Evolutionary conservation across 805 yeast genomes (phyloP), one percentile per base, ranked within the genome.

Genomic region (Suhomyces sp.): DNA sequence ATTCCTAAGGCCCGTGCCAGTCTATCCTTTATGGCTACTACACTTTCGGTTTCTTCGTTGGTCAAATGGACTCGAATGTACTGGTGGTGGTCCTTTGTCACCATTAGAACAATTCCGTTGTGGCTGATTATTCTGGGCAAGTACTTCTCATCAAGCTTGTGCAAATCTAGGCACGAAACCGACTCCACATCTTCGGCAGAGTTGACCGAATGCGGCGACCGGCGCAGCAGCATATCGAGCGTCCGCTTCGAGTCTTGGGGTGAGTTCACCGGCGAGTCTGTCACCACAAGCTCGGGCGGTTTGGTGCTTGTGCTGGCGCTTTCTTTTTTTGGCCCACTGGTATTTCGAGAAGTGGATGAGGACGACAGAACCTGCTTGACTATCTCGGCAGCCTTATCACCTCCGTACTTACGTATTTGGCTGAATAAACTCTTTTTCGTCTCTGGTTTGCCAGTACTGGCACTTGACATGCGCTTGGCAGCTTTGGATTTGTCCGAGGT

Each of bases 41-140:
- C 68, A 45, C 60, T 54, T 4, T 35, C 43, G 5, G 60, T n/a
- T 17, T 63, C 62, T 2, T 56, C 58, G 5, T 43, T 21, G 1
- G 51, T 50, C 5, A 68, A 39, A 40, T 79, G 71, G 2, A 88
- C 65, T 0, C 88, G 79, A 8, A 69, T 67, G 62, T 81, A 92
- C 12, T 66, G 68, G 13, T 58, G 59, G 57, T 85, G 85, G 63
- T 92, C 92, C n/a, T 68, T 66, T 0, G 96, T 86, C 0, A 81
- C 80, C 47, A 91, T 67, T 3, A 89, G 68, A 54, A 68, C 74
- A 40, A 49, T 62, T 13, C 46, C 54, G 12, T 48, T 49, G 15
- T 39, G 43, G 45, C 20, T 25, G 17, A 50, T 24, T 31, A 50
- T 57, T 27, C 55, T 55, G 2, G 71, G 73, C 66, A 66, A 47